Percentiles rank a stretch among this genome's conserved stretches.
Evolutionary conservation across 108 stramenopile genomes (phyloP).

Genomic region (Nitzschia putrida): DNA sequence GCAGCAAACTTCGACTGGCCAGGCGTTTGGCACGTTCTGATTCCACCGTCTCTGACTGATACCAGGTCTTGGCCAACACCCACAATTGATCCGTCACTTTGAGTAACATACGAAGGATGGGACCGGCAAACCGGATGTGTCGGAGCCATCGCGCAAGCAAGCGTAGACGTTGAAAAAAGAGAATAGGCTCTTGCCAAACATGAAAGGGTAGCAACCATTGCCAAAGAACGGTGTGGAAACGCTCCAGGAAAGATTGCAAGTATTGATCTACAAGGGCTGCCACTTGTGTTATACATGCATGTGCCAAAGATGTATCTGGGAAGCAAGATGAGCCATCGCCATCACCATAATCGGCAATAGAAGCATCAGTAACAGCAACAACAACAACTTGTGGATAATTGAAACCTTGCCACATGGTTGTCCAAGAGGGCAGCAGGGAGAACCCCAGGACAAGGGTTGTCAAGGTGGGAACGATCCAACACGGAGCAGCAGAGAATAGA

Average conservation of each 20-base stretch:
- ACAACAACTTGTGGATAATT: no score
- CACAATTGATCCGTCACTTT: slow-evolving; percentile 32
- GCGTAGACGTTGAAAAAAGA: slow-evolving; percentile 43
- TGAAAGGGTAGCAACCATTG: slow-evolving; percentile 31
- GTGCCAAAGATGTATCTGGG: slow-evolving; percentile 49
- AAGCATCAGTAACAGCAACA: no score
- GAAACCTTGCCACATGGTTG: no score
- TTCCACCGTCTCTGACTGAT: slow-evolving; percentile 2
- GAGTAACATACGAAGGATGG: slow-evolving; percentile 45
- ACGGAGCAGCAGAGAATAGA: no score
- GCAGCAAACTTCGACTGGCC: slow-evolving; percentile 15
- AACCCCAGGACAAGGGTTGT: no score
- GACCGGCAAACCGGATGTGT: slow-evolving; percentile 59
- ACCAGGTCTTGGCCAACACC: slow-evolving; percentile 29
- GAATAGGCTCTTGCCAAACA: slow-evolving; percentile 6
- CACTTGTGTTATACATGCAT: slow-evolving; percentile 45
- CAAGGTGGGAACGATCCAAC: no score
- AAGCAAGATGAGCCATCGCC: no score
- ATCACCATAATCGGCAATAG: no score
- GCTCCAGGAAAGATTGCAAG: neutral
- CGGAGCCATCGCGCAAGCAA: slow-evolving; percentile 48
- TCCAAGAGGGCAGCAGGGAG: no score
- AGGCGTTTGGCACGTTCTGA: slow-evolving; percentile 27
- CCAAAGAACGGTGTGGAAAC: slow-evolving; percentile 25
- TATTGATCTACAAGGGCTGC: slow-evolving; percentile 14